Percentiles rank a stretch among this genome's conserved stretches.
These are phyloP conservation scores for Apostasia shenzhenica DNA, from an alignment of 106 monocot species.

Conservation along the genomic window DNA sequence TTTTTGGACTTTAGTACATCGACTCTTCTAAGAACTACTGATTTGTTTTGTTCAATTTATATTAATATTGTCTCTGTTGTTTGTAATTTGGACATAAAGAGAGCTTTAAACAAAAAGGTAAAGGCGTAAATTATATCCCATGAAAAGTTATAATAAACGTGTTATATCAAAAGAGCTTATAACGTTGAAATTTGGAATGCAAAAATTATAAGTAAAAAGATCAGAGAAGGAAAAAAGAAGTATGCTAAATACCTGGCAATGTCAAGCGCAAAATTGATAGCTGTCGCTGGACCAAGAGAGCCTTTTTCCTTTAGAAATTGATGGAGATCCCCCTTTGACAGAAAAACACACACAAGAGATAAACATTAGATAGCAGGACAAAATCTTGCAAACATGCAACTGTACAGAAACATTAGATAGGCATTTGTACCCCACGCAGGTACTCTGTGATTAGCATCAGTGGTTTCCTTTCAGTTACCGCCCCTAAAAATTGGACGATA, in stretches of 20 bases:
- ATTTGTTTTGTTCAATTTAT: too few species aligned
- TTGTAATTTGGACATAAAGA: too few species aligned
- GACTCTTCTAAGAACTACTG: too few species aligned
- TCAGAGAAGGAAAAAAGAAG: too few species aligned
- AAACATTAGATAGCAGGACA: neutral
- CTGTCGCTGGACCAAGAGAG: conserved; percentile 59
- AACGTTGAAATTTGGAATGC: too few species aligned
- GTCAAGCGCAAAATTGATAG: conserved; percentile 91
- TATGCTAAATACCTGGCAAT: conserved; percentile 67
- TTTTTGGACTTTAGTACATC: too few species aligned
- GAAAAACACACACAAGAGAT: neutral
- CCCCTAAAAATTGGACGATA: conserved; percentile 97
- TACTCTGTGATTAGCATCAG: conserved; percentile 94
- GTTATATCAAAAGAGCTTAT: too few species aligned
- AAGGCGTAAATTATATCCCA: too few species aligned
- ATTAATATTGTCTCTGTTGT: too few species aligned
- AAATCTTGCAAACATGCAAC: neutral
- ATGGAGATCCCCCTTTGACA: conserved; percentile 87
- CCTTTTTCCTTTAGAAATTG: conserved; percentile 94
- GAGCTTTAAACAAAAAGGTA: too few species aligned
- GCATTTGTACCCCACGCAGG: conserved; percentile 65
- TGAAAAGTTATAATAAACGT: too few species aligned
- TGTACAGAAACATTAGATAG: neutral
- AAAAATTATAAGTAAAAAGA: too few species aligned
- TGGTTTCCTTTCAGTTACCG: conserved; percentile 92